These are phyloP conservation scores for Typha latifolia DNA, from an alignment of 176 grass and related monocot species.

Conservation along the genomic window DNA sequence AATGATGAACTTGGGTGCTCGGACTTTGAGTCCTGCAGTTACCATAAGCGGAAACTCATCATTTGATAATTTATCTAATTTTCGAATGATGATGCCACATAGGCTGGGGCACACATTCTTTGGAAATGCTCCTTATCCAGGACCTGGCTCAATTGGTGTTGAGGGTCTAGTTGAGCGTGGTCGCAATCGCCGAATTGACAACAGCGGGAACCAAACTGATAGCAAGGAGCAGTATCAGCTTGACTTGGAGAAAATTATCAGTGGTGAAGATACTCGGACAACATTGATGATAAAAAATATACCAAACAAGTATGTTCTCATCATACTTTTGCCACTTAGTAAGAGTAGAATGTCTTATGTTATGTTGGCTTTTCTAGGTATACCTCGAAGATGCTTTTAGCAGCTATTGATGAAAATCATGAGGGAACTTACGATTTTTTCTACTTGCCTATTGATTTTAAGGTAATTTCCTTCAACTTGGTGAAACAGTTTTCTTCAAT, in stretches of 20 bases:
- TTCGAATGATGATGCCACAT: slow-evolving; percentile 9
- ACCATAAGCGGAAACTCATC: slow-evolving; percentile 16
- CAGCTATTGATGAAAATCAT: slow-evolving; percentile 47
- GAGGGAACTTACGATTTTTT: slow-evolving; percentile 43
- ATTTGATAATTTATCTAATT: slow-evolving; percentile 11
- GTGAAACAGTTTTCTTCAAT: background rate
- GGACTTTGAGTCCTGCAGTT: slow-evolving; percentile 12
- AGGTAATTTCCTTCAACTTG: slow-evolving; percentile 24
- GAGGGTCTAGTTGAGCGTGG: slow-evolving; percentile 26
- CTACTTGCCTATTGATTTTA: slow-evolving; percentile 50
- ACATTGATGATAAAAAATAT: slow-evolving; percentile 59
- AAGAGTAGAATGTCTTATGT: background rate
- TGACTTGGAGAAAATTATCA: slow-evolving; percentile 45
- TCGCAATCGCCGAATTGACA: slow-evolving; percentile 13
- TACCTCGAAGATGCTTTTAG: slow-evolving; percentile 36
- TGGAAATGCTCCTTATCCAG: slow-evolving; percentile 15
- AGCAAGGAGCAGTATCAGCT: slow-evolving; percentile 40
- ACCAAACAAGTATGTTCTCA: slow-evolving; percentile 36
- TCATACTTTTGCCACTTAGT: background rate
- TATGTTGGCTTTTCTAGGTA: slow-evolving; percentile 24
- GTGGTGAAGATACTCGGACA: slow-evolving; percentile 34
- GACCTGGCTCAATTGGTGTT: slow-evolving; percentile 13
- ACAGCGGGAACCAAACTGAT: slow-evolving; percentile 24
- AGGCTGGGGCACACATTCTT: slow-evolving; percentile 7
- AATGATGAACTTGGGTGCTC: slow-evolving; percentile 12